Percentiles rank a stretch among this genome's conserved stretches.
These are phyloP conservation scores for Hirsutella minnesotensis DNA, from an alignment of 2,329 filamentous ascomycete genomes.

Conservation along the genomic window DNA sequence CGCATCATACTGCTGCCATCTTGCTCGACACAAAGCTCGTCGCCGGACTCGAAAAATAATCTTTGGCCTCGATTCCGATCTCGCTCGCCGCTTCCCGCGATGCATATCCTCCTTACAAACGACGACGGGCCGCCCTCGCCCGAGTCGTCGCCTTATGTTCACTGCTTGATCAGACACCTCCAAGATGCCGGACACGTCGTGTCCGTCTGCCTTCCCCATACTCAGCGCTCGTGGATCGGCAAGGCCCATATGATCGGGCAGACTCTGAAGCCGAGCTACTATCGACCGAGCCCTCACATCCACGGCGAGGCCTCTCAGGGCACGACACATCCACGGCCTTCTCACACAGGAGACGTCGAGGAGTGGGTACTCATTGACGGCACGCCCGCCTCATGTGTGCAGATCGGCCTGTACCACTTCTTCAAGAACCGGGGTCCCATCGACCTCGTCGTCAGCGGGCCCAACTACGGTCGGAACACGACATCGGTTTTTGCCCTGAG, in stretches of 20 bases:
- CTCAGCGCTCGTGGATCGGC: constrained; percentile 93
- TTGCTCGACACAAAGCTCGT: not conserved
- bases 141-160: constrained; percentile 69
- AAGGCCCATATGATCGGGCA: constrained; percentile 95
- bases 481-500: constrained; percentile 70
- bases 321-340: constrained; percentile 45
- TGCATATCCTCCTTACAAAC: constrained; percentile 60
- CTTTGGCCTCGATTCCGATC: not conserved
- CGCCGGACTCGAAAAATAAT: not conserved
- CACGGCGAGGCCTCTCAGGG: constrained; percentile 42
- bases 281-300: constrained; percentile 43
- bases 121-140: constrained; percentile 73
- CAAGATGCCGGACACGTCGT: constrained; percentile 71
- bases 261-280: constrained; percentile 74
- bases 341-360: constrained; percentile 46
- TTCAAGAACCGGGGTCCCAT: constrained; percentile 60
- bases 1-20: no score
- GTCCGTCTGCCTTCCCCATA: constrained; percentile 81
- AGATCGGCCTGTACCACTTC: constrained; percentile 73
- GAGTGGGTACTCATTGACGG: constrained; percentile 77
- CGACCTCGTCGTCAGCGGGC: constrained; percentile 67
- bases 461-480: constrained; percentile 75
- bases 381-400: constrained; percentile 69
- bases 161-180: constrained; percentile 59
- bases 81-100: constrained; percentile 17